Conservation (phyloP, 1,139 yeast genomes). For the Diutina siamensis region DNA sequence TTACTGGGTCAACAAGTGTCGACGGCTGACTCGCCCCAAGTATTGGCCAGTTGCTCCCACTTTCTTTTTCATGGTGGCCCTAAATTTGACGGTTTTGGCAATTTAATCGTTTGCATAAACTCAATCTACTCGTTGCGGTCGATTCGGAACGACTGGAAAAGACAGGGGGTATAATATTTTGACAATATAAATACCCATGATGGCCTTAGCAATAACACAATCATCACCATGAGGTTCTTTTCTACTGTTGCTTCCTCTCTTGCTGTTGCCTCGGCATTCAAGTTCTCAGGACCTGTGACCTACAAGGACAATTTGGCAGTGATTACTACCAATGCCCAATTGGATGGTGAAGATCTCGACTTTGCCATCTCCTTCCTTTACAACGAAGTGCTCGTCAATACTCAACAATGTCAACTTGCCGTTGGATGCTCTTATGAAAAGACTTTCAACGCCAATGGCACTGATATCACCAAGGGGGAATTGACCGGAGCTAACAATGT, state of each 20-base stretch:
- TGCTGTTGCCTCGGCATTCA: background rate
- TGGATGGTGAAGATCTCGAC: background rate
- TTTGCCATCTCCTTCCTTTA: background rate
- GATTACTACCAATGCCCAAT: background rate
- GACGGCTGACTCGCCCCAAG: no score
- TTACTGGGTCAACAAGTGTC: no score
- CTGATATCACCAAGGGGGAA: background rate
- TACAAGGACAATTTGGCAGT: background rate
- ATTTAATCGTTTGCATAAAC: no score
- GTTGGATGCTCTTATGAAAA: background rate
- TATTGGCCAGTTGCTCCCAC: no score
- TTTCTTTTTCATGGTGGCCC: no score
- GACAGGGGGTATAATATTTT: no score
- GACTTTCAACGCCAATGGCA: background rate
- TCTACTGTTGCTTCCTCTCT: background rate
- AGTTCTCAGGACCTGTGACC: background rate
- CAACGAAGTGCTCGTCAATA: background rate
- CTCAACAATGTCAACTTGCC: background rate
- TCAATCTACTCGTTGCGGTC: no score
- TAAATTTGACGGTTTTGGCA: no score
- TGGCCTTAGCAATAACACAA: no score
- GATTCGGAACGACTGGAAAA: no score
- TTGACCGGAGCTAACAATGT: background rate
- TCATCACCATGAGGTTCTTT: background rate
- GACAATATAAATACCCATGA: no score